phyloP scores from a whole-genome alignment of 139 green algal species.

The Trebouxia sp. region DNA sequence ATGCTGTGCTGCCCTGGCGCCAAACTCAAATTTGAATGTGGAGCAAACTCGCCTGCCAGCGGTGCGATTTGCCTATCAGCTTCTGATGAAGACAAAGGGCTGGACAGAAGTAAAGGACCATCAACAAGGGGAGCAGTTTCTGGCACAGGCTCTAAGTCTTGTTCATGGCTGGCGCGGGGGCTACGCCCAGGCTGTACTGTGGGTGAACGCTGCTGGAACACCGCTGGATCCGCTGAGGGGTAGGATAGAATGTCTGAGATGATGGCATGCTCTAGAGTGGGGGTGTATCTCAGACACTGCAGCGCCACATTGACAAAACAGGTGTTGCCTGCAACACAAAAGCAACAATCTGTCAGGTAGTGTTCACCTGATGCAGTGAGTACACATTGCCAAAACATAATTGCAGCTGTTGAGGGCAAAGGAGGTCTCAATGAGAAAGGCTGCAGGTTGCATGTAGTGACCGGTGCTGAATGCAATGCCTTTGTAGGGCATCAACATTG shows the following conservation, averaged over 20 bases:
- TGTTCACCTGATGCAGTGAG: neutral
- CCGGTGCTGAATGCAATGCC: neutral
- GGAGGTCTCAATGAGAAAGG: neutral
- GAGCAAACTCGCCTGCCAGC: no score
- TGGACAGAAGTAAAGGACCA: neutral
- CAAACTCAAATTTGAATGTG: neutral
- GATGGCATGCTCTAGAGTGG: slow-evolving; percentile 43
- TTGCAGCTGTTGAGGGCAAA: neutral
- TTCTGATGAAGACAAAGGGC: neutral
- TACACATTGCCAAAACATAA: neutral
- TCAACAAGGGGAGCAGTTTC: neutral
- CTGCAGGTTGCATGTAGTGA: no score
- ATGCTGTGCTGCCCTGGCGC: neutral
- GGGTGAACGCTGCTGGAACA: neutral
- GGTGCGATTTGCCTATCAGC: neutral
- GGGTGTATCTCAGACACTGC: slow-evolving; percentile 63
- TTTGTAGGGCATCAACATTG: neutral
- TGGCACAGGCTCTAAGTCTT: neutral
- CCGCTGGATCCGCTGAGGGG: neutral
- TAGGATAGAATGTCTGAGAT: slow-evolving; percentile 41
- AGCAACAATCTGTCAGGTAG: neutral
- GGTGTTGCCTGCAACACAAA: slow-evolving; percentile 52
- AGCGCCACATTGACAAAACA: slow-evolving; percentile 69
- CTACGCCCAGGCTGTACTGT: neutral
- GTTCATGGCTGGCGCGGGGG: neutral